phyloP scores from a whole-genome alignment of 73 alveolate genomes.

The Tetrahymena thermophila region DNA sequence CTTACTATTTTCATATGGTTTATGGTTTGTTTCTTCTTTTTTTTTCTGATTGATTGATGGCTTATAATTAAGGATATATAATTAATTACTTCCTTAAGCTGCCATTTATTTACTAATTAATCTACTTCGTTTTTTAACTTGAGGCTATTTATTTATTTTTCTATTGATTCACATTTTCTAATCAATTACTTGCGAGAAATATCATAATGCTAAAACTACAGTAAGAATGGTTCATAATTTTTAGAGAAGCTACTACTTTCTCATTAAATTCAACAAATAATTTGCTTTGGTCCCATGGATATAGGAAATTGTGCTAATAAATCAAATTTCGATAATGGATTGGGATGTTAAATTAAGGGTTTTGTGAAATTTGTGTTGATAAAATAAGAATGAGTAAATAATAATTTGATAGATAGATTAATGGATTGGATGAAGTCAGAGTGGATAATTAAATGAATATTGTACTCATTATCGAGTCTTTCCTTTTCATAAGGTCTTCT shows the following conservation, averaged over 20 bases:
- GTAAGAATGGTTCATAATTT: not conserved
- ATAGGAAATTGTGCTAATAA: not conserved
- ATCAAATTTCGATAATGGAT: not conserved
- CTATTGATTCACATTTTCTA: not conserved
- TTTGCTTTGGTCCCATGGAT: not conserved
- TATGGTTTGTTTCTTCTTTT: not conserved
- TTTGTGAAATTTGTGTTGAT: not conserved
- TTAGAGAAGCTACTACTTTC: not conserved
- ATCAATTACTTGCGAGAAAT: not conserved
- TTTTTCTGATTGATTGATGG: not conserved
- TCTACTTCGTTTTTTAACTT: not conserved
- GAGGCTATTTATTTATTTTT: not conserved
- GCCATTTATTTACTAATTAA: not conserved
- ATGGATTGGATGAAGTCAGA: not conserved
- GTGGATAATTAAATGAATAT: not conserved
- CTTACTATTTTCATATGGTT: not conserved
- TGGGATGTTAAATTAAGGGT: not conserved
- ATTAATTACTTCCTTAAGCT: not conserved
- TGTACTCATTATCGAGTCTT: slow-evolving; percentile 80
- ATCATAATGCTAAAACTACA: not conserved
- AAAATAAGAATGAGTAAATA: not conserved
- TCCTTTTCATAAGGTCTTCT: slow-evolving; percentile 94
- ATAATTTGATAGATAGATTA: not conserved
- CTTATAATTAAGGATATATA: not conserved
- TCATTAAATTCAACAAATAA: not conserved